Conservation (phyloP, 164 flowering plant genomes). For the Tinospora cordifolia region DNA sequence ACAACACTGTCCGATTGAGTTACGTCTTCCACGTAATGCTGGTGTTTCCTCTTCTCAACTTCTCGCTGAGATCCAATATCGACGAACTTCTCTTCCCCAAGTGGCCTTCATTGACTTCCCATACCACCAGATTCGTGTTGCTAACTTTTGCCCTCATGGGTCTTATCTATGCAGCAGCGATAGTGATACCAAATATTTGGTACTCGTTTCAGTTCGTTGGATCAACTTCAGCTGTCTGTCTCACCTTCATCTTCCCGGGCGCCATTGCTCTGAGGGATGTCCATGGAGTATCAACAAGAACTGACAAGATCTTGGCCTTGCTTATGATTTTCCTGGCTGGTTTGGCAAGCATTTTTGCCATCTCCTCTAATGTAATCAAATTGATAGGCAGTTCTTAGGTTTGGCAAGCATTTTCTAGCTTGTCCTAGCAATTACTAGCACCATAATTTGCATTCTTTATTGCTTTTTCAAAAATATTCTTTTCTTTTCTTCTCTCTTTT, state of each 20-base stretch:
- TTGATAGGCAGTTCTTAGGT: not conserved
- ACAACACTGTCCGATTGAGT: conserved; percentile 64
- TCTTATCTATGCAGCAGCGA: conserved; percentile 48
- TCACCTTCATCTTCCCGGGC: conserved; percentile 85
- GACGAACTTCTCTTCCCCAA: conserved; percentile 64
- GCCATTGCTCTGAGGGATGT: conserved; percentile 72
- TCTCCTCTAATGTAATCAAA: conserved; percentile 50
- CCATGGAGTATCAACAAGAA: conserved; percentile 56
- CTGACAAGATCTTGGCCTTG: conserved; percentile 50
- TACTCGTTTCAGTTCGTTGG: conserved; percentile 79
- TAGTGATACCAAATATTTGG: conserved; percentile 81
- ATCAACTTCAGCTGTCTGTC: conserved; percentile 62
- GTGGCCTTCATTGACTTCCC: conserved; percentile 31
- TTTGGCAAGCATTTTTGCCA: conserved; percentile 60
- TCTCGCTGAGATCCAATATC: conserved; percentile 57
- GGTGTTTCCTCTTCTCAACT: conserved; percentile 81
- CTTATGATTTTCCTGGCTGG: conserved; percentile 60
- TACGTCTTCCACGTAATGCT: conserved; percentile 78
- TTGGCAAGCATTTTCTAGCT: not conserved
- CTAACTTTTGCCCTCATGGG: conserved; percentile 41
- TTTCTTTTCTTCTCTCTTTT: too few species aligned
- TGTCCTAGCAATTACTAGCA: not conserved
- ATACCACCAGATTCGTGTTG: conserved; percentile 35
- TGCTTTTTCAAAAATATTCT: too few species aligned
- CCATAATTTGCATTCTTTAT: too few species aligned